These are phyloP conservation scores for Suillus ampliporus DNA, from an alignment of 768 basidiomycete genomes.

Conservation along the genomic window DNA sequence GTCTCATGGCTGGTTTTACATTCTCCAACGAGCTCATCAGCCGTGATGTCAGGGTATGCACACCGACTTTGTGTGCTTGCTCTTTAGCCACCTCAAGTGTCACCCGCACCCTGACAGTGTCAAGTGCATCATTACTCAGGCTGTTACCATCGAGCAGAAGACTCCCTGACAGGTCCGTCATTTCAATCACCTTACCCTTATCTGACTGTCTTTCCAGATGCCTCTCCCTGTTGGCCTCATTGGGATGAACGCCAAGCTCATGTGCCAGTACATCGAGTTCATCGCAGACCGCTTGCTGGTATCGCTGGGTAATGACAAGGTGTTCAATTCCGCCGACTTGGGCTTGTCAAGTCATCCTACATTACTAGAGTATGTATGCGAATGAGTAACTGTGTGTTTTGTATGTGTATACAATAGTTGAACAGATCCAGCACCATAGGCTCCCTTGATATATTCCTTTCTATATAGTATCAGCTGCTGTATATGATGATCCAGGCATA, in stretches of 20 bases:
- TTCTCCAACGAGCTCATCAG: too few relatives aligned
- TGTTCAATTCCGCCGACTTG: slow-evolving; percentile 52
- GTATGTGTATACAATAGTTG: too few relatives aligned
- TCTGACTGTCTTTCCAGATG: slow-evolving; percentile 51
- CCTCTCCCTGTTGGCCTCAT: slow-evolving; percentile 87
- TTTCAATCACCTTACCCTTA: background rate
- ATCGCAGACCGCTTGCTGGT: slow-evolving; percentile 88
- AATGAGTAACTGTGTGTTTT: too few relatives aligned
- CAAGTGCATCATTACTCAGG: slow-evolving; percentile 73
- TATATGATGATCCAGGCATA: too few relatives aligned
- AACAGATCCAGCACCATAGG: too few relatives aligned
- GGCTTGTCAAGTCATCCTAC: too few relatives aligned
- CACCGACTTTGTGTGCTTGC: slow-evolving; percentile 91
- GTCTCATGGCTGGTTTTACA: too few relatives aligned
- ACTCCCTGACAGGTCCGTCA: slow-evolving; percentile 74
- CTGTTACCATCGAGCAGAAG: slow-evolving; percentile 85
- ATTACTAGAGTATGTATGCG: too few relatives aligned
- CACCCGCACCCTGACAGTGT: slow-evolving; percentile 84
- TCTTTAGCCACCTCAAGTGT: slow-evolving; percentile 81
- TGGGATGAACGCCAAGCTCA: slow-evolving; percentile 90
- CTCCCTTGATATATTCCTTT: too few relatives aligned
- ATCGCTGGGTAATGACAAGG: slow-evolving; percentile 81
- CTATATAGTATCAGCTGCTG: too few relatives aligned
- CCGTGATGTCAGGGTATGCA: too few relatives aligned
- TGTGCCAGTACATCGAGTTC: slow-evolving; percentile 92